These are phyloP conservation scores for Grifola frondosa DNA, from an alignment of 1,284 basidiomycete species.

Conservation along the genomic window DNA sequence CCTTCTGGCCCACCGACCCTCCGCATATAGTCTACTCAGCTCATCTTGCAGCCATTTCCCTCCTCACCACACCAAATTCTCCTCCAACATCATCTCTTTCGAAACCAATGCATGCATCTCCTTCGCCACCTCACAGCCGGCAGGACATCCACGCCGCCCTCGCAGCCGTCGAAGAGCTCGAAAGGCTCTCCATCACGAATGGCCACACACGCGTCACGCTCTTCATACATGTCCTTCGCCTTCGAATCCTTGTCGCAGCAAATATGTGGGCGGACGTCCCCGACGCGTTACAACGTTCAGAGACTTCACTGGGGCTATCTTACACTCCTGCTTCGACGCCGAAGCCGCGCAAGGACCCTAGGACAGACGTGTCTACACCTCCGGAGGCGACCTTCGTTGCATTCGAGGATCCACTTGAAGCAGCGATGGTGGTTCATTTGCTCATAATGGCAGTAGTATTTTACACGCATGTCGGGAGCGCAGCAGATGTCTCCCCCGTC, in stretches of 20 bases:
- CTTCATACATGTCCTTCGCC: conserved; percentile 48
- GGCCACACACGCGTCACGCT: conserved; percentile 45
- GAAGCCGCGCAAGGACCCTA: conserved; percentile 15
- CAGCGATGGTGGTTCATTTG: conserved; percentile 47
- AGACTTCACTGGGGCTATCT: conserved; percentile 43
- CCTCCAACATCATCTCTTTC: no score
- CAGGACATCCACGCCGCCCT: conserved; percentile 43
- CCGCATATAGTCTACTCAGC: conserved; percentile 52
- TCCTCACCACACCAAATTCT: conserved; percentile 33
- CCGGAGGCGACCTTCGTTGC: conserved; percentile 30
- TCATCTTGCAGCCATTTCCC: conserved; percentile 52
- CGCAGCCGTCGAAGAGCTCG: conserved; percentile 42
- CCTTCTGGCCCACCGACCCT: conserved; percentile 47
- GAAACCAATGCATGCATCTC: conserved; percentile 9
- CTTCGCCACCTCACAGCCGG: conserved; percentile 14
- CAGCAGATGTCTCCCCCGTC: conserved; percentile 44
- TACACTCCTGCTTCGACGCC: conserved; percentile 32
- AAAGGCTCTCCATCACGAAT: conserved; percentile 38
- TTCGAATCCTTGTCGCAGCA: conserved; percentile 50
- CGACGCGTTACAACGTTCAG: conserved; percentile 43
- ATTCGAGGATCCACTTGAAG: conserved; percentile 41
- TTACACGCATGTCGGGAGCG: conserved; percentile 54
- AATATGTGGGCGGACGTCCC: conserved; percentile 52
- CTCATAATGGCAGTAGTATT: conserved; percentile 60
- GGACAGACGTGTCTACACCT: conserved; percentile 5